Percentiles rank a stretch among this genome's conserved stretches.
These are phyloP conservation scores for Blakeslea trispora DNA, from an alignment of 371 early-diverging fungal genomes.

Conservation along the genomic window DNA sequence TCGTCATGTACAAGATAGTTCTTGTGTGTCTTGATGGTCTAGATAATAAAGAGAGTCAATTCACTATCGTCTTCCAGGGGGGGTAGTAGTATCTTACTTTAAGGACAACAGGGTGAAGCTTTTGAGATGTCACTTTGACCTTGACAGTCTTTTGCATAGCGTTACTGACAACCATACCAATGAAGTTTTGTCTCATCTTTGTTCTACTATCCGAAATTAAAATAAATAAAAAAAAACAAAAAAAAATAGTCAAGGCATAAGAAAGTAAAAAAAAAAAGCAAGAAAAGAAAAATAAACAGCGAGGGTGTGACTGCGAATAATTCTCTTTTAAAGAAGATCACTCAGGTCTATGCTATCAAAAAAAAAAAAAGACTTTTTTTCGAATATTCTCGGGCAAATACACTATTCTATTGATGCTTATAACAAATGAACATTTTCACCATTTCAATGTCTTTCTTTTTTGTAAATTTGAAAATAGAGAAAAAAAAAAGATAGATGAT, in stretches of 20 bases:
- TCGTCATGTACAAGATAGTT: conserved; percentile 92
- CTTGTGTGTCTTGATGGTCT: conserved; percentile 73
- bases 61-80: conserved; percentile 2
- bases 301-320: too few relatives aligned
- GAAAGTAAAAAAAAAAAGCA: background rate
- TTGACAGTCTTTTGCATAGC: conserved; percentile 92
- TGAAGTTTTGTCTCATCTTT: conserved; percentile 78
- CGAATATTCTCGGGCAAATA: too few relatives aligned
- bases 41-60: conserved; percentile 7
- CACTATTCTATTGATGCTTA: too few relatives aligned
- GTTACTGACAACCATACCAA: conserved; percentile 88
- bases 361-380: too few relatives aligned
- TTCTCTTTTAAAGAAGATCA: too few relatives aligned
- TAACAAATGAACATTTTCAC: too few relatives aligned
- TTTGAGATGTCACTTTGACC: conserved; percentile 79
- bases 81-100: conserved; percentile 62
- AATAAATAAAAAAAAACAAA: background rate
- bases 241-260: background rate
- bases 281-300: too few relatives aligned
- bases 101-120: conserved; percentile 80
- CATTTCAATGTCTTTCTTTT: too few relatives aligned
- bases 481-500: too few relatives aligned
- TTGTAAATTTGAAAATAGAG: too few relatives aligned
- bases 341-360: too few relatives aligned
- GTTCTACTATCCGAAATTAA: background rate